Evolutionary conservation across 345 rosid species (phyloP), one percentile per base, ranked within the genome.

Genomic region (Litchi chinensis): DNA sequence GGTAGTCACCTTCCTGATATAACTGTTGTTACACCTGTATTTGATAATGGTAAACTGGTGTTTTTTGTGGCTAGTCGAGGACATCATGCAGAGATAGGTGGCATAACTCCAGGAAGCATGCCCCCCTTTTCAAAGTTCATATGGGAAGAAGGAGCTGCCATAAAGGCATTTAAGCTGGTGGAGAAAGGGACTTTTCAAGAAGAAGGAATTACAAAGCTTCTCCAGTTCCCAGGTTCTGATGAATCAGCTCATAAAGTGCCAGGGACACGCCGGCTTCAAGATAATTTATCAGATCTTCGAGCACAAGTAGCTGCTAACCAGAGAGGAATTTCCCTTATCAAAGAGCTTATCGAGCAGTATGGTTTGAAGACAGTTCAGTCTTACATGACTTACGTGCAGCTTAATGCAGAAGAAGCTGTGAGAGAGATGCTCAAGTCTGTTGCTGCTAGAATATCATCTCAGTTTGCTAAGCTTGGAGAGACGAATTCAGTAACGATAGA

Each of bases 1-100:
- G 99, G 99, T 79, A 96, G 99, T 83, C 99, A 96, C 79, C 95
- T 96, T 77, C 98, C 98, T 37, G 98, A 96, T 83, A 93, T 96
- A 79, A 96, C 99, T 50, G 97, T 96, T 73, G 85, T 94, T 56
- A 96, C 99, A 5, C 98, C 99, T 69, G 98, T 96, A 79, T 94
- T 94, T 54, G 89, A 91, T 78, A 79, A 88, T 0, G 86, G 93
- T 52, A 84, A 90, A 81, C 92, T 94, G 19, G 97, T 94, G n/a
- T 92, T 96, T 86, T 94, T 96, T n/a, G 98, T 96, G 69, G 98
- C 99, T 50, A 93, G 97, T 78, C 87, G 98, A 85, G 99, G 99
- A 16, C 98, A 94, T 83, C 99, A 96, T 84, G 99, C 99, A 26
- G 99, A 96, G 87, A 95, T 93, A n/a, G 99, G 99, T 10, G 99